A percentile compares a stretch with the other conserved stretches of the same genome.
Conservation (phyloP, 345 rosid genomes). For the Schrenkiella parvula region DNA sequence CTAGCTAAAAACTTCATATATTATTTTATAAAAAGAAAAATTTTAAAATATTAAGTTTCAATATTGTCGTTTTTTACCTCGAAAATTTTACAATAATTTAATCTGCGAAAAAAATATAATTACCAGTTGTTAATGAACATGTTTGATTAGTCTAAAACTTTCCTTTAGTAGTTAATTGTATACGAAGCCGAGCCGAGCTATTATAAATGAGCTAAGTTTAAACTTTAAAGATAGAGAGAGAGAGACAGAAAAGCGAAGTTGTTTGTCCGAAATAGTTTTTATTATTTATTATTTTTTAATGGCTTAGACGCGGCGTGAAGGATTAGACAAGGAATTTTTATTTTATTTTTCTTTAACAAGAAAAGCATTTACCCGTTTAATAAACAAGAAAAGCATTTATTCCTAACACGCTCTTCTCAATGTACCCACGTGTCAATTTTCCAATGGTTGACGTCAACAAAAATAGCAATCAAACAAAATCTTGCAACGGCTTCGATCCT, state of each 20-base stretch:
- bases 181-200: not conserved
- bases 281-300: not conserved
- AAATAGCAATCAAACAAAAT: slow-evolving; percentile 19
- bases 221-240: too few species aligned
- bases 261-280: slow-evolving; percentile 22
- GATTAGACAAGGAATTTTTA: slow-evolving; percentile 30
- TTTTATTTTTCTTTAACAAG: slow-evolving; percentile 5
- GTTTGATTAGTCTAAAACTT: slow-evolving; percentile 2
- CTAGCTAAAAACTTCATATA: too few species aligned
- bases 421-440: not conserved
- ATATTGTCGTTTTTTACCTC: too few species aligned
- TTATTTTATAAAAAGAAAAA: too few species aligned
- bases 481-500: slow-evolving; percentile 2
- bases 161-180: not conserved
- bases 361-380: slow-evolving; percentile 25
- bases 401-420: slow-evolving; percentile 21
- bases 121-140: not conserved
- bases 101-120: too few species aligned
- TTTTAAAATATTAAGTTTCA: too few species aligned
- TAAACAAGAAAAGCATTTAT: slow-evolving; percentile 30
- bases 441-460: slow-evolving; percentile 1
- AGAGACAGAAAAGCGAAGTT: slow-evolving; percentile 26
- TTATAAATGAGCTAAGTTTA: not conserved
- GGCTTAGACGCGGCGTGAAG: slow-evolving; percentile 41
- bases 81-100: too few species aligned